Evolutionary conservation across 805 yeast genomes (phyloP).

Genomic region (Wickerhamiella siamensis): DNA sequence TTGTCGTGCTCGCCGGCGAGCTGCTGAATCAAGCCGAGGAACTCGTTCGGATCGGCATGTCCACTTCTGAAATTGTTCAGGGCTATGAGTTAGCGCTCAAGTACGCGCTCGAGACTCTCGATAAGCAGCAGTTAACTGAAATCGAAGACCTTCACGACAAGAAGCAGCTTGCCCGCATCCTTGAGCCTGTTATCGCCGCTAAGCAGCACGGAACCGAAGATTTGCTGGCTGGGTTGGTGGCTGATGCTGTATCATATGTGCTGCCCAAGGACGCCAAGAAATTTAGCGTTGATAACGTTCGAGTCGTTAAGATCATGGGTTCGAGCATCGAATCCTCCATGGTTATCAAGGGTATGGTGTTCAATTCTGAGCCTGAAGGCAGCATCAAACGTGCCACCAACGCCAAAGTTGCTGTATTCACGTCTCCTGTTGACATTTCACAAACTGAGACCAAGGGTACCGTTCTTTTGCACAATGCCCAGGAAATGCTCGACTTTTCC

Average conservation of each 20-base stretch:
- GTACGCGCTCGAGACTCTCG: slow-evolving; percentile 55
- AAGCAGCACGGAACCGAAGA: slow-evolving; percentile 88
- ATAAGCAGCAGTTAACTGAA: slow-evolving; percentile 36
- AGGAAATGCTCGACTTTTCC: slow-evolving; percentile 91
- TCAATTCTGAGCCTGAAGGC: slow-evolving; percentile 96
- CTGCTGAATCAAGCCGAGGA: slow-evolving; percentile 75
- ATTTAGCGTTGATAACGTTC: slow-evolving; percentile 87
- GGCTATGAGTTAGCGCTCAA: slow-evolving; percentile 84
- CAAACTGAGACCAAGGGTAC: slow-evolving; percentile 98
- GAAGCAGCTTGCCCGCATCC: slow-evolving; percentile 50
- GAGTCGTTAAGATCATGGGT: slow-evolving; percentile 97
- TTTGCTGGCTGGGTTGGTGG: slow-evolving; percentile 56
- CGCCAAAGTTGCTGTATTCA: slow-evolving; percentile 81
- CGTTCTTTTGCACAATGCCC: slow-evolving; percentile 84
- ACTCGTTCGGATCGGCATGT: slow-evolving; percentile 67
- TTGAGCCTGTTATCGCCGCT: slow-evolving; percentile 79
- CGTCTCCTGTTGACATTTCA: slow-evolving; percentile 88
- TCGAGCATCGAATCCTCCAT: slow-evolving; percentile 55
- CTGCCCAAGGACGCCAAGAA: slow-evolving; percentile 44
- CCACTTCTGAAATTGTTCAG: slow-evolving; percentile 82
- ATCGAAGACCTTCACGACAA: slow-evolving; percentile 43
- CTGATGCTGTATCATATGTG: slow-evolving; percentile 71
- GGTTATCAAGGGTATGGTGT: slow-evolving; percentile 94
- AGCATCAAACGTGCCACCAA: slow-evolving; percentile 50
- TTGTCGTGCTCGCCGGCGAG: slow-evolving; percentile 86